Evolutionary conservation across 305 asterid genomes (phyloP), one percentile per base, ranked within the genome.

Genomic region (Solanum hybrid): DNA sequence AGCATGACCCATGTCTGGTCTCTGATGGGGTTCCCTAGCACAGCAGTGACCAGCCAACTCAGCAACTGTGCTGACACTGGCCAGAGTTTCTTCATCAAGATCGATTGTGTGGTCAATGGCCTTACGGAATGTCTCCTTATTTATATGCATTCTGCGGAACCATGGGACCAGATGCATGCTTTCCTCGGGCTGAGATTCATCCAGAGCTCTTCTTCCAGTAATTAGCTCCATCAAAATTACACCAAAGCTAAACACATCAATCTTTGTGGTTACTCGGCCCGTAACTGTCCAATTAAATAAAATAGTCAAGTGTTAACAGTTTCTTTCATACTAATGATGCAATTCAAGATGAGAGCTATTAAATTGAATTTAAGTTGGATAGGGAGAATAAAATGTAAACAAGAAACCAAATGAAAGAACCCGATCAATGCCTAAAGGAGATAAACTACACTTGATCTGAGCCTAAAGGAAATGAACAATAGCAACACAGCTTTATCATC

Each of bases 21-120:
- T 92, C 82, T 96, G 99, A 88, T 93, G 88, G 32, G 99, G 99
- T 51, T 97, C 99, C 86, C 99, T 79, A 0, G 97, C 98, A 0
- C 96, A 89, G 95, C 99, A 97, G 93, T 97, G 98, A 79, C 99
- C 99, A 0, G 99, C 99, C 87, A 97, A 93, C 94, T 97, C 99
- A 29, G 98, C 95, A 14, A 96, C 95, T 0, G 93, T 97, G 92
- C 73, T 91, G 86, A 97, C 69, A 87, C 99, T 96, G 5, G 96
- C 90, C 14, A 95, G 93, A 7, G 95, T 95, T 89, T 96, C 99
- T 88, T 94, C 98, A 8, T 93, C 89, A 3, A 93, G 94, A 5
- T 94, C 95, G 3, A 97, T 89, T 3, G 94, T 73, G 3, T 96
- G 97, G 89, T 97, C 99, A 8, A 96, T 91, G 88, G 95, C 96